Conservation (phyloP, 306 rosid species). For the Hippophae rhamnoides region DNA sequence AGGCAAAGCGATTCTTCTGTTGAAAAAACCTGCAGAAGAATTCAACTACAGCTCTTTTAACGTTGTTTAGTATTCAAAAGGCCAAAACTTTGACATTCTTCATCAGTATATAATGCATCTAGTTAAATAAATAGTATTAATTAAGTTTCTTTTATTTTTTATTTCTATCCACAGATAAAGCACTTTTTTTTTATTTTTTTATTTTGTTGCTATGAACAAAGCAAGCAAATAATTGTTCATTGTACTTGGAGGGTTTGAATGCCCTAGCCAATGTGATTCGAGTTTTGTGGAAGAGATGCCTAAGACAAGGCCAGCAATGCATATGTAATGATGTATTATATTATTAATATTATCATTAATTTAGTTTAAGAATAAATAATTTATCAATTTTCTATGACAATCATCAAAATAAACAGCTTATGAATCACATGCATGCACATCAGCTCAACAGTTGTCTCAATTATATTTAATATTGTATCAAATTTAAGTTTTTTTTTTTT, state of each 20-base stretch:
- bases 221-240: constrained; percentile 55
- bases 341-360: no score
- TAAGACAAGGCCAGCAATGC: constrained; percentile 58
- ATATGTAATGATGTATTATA: constrained; percentile 24
- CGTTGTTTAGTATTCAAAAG: no score
- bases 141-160: no score
- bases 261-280: constrained; percentile 57
- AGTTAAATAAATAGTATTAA: no score
- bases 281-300: constrained; percentile 90
- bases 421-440: constrained; percentile 69
- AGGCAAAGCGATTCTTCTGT: no score
- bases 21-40: no score
- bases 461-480: constrained; percentile 7
- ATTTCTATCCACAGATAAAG: constrained; percentile 11
- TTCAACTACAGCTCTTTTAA: no score
- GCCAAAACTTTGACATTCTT: no score
- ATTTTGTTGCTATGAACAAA: background rate
- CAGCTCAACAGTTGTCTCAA: constrained; percentile 20
- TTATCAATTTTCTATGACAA: constrained; percentile 24
- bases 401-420: constrained; percentile 56
- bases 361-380: constrained; percentile 8
- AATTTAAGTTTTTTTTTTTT: no score
- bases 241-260: constrained; percentile 65
- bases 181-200: constrained; percentile 40
- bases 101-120: no score